Conservation (phyloP, 768 basidiomycete genomes). For the Mrakia gelida region DNA sequence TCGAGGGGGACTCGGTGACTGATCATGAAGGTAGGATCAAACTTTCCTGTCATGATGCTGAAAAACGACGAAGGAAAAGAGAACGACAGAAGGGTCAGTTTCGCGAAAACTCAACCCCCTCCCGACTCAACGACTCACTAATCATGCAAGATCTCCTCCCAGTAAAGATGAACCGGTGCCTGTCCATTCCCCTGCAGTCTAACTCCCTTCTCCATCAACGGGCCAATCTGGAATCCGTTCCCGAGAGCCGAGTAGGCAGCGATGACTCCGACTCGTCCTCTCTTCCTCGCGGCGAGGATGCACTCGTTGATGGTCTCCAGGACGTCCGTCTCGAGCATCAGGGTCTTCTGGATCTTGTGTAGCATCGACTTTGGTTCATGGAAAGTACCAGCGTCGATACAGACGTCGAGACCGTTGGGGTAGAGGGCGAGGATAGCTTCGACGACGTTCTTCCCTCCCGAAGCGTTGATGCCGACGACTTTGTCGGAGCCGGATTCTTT, state of each 20-base stretch:
- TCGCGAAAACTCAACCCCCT: too few species aligned
- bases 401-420: constrained; percentile 53
- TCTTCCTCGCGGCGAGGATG: constrained; percentile 52
- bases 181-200: constrained; percentile 22
- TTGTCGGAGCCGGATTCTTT: constrained; percentile 51
- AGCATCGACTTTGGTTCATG: constrained; percentile 63
- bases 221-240: constrained; percentile 59
- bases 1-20: constrained; percentile 54
- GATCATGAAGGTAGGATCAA: constrained; percentile 56
- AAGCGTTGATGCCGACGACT: constrained; percentile 61
- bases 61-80: not conserved
- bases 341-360: constrained; percentile 63
- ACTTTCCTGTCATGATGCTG: constrained; percentile 60
- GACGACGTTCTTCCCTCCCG: constrained; percentile 51
- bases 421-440: constrained; percentile 59
- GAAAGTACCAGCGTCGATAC: constrained; percentile 50
- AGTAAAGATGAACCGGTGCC: constrained; percentile 68
- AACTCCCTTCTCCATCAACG: constrained; percentile 63
- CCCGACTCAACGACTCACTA: constrained; percentile 41
- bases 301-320: constrained; percentile 60
- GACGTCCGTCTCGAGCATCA: constrained; percentile 72
- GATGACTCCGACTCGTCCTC: constrained; percentile 59
- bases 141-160: constrained; percentile 64
- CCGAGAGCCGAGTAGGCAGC: constrained; percentile 61
- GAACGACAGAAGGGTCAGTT: too few species aligned